phyloP scores from a whole-genome alignment of 169 alveolate species.

The Eimeria tenella region DNA sequence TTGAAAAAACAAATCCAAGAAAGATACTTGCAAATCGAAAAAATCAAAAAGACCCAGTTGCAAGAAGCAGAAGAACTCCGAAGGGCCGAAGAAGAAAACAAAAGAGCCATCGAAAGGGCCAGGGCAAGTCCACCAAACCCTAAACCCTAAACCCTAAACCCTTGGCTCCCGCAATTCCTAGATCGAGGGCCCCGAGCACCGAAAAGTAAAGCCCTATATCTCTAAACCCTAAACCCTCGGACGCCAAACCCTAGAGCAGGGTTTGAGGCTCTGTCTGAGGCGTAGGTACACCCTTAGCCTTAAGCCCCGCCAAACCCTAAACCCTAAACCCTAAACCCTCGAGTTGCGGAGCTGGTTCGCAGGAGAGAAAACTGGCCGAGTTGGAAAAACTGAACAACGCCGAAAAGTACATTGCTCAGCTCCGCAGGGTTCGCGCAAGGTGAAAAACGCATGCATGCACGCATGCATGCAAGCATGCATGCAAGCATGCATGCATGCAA shows the following conservation, averaged over 20 bases:
- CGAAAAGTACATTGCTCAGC: conserved; percentile 28
- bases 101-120: conserved; percentile 18
- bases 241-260: no score
- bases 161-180: neutral
- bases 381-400: neutral
- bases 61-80: conserved; percentile 54
- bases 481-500: neutral
- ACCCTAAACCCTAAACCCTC: neutral
- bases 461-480: neutral
- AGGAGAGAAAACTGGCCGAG: conserved; percentile 55
- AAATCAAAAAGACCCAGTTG: neutral
- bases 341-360: neutral
- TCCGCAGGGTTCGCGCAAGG: conserved; percentile 5
- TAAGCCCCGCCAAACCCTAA: neutral
- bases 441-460: neutral
- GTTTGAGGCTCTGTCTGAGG: no score
- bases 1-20: conserved; percentile 83
- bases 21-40: neutral
- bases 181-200: no score
- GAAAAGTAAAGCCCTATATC: neutral
- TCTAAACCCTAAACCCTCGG: neutral
- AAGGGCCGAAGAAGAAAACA: conserved; percentile 57
- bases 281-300: no score
- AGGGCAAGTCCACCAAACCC: neutral
- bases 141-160: neutral